phyloP scores from a whole-genome alignment of 306 rosid species.

The Corylus americana region DNA sequence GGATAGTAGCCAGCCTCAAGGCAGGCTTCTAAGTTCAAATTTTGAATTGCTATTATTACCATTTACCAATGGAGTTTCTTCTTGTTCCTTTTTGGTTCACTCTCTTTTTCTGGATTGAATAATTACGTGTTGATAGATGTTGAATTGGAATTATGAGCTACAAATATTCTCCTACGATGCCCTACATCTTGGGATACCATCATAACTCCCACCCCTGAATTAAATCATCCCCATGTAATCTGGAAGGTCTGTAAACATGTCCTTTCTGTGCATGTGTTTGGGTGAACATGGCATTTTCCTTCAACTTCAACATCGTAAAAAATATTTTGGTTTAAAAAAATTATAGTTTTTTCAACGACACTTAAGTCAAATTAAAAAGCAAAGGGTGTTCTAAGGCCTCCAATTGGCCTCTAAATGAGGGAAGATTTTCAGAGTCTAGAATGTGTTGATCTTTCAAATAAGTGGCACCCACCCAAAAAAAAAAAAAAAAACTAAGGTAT shows the following conservation, averaged over 20 bases:
- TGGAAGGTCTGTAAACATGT: not conserved
- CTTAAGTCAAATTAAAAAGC: too few species aligned
- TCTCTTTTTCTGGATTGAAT: not conserved
- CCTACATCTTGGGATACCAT: slow-evolving; percentile 11
- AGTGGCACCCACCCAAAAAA: not conserved
- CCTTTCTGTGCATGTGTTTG: not conserved
- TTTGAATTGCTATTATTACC: too few species aligned
- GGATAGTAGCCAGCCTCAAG: too few species aligned
- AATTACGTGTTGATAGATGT: not conserved
- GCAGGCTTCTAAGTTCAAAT: too few species aligned
- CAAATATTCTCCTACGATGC: not conserved
- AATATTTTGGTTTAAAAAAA: too few species aligned
- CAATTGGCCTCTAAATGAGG: not conserved
- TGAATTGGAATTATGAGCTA: not conserved
- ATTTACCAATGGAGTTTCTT: too few species aligned
- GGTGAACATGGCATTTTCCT: not conserved
- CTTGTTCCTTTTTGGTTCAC: too few species aligned
- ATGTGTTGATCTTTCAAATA: not conserved
- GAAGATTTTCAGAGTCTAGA: not conserved
- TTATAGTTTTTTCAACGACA: too few species aligned
- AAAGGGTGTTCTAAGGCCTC: not conserved
- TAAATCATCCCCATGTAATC: not conserved
- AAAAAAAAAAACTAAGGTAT: not conserved
- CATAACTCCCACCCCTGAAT: not conserved
- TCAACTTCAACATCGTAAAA: too few species aligned